Percentiles rank a stretch among this genome's conserved stretches.
Evolutionary conservation across 2,329 filamentous ascomycete species (phyloP).

Genomic region (Periconia digitata): DNA sequence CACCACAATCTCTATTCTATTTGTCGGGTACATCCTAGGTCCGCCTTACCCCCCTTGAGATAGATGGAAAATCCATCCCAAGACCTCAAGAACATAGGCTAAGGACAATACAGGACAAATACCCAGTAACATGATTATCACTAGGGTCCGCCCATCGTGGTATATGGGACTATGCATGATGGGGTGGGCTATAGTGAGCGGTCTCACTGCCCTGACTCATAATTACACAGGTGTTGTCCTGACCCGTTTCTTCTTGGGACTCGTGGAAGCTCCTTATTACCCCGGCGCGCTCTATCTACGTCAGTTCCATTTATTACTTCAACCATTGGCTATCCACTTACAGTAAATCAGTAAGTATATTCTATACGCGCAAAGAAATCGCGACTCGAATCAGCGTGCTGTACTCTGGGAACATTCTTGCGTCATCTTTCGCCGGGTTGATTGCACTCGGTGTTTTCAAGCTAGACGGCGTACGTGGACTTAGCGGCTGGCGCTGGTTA

Average conservation of each 20-base stretch:
- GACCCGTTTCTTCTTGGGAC: constrained; percentile 16
- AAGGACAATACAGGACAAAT: too few species aligned
- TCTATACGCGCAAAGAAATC: constrained; percentile 31
- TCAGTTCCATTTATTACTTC: too few species aligned
- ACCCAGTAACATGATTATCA: too few species aligned
- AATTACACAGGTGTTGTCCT: constrained; percentile 11
- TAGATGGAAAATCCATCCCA: too few species aligned
- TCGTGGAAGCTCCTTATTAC: constrained; percentile 17
- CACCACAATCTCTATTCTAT: constrained; percentile 61
- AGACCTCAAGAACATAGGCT: too few species aligned
- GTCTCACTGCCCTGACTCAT: neutral
- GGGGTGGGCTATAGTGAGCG: neutral
- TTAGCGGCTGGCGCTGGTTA: constrained; percentile 40
- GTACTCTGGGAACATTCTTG: constrained; percentile 34
- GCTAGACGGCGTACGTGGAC: constrained; percentile 11
- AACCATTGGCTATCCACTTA: too few species aligned
- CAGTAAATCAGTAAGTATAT: too few species aligned
- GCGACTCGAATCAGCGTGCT: constrained; percentile 26
- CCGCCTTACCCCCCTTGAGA: too few species aligned
- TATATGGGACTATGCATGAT: too few species aligned
- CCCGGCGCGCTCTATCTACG: constrained; percentile 25
- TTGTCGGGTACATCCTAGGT: constrained; percentile 44
- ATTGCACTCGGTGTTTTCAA: constrained; percentile 34
- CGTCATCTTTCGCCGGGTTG: constrained; percentile 42
- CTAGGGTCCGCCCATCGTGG: too few species aligned